These are phyloP conservation scores for Euphorbia pulcherrima DNA, from an alignment of 345 rosid species.

Conservation along the genomic window DNA sequence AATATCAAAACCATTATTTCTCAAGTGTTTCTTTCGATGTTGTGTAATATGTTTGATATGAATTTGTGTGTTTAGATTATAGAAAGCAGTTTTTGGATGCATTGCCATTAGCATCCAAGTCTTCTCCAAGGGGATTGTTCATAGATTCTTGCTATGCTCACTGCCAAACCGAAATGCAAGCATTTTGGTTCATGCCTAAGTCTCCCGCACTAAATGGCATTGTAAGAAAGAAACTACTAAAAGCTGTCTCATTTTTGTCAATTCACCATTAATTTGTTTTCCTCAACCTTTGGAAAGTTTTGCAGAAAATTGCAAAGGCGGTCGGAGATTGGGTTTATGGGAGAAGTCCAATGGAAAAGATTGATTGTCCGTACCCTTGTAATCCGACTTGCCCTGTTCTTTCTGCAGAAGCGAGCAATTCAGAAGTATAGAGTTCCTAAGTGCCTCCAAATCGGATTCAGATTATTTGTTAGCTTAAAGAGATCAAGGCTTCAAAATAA, in stretches of 20 bases:
- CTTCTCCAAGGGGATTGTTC: conserved; percentile 68
- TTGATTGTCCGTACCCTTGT: conserved; percentile 95
- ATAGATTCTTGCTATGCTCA: conserved; percentile 80
- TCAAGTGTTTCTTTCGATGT: background rate
- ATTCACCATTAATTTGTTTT: no score
- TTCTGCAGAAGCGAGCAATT: no score
- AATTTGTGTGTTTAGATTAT: conserved; percentile 49
- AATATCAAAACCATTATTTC: no score
- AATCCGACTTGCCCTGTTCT: conserved; percentile 89
- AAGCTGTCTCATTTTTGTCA: background rate
- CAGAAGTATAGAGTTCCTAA: no score
- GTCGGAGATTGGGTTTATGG: conserved; percentile 88
- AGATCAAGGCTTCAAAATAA: no score
- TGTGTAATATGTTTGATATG: background rate
- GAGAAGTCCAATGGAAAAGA: conserved; percentile 54
- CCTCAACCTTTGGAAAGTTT: background rate
- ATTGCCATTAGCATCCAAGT: conserved; percentile 41
- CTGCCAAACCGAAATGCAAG: conserved; percentile 84
- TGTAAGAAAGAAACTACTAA: conserved; percentile 40
- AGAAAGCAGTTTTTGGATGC: conserved; percentile 62
- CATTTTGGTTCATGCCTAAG: conserved; percentile 61
- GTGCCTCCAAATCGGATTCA: no score
- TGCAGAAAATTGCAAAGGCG: conserved; percentile 79
- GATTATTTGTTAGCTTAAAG: no score
- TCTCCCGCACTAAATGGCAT: conserved; percentile 55